phyloP scores from a whole-genome alignment of 2,329 filamentous ascomycete genomes.

The Exophiala dermatitidis region DNA sequence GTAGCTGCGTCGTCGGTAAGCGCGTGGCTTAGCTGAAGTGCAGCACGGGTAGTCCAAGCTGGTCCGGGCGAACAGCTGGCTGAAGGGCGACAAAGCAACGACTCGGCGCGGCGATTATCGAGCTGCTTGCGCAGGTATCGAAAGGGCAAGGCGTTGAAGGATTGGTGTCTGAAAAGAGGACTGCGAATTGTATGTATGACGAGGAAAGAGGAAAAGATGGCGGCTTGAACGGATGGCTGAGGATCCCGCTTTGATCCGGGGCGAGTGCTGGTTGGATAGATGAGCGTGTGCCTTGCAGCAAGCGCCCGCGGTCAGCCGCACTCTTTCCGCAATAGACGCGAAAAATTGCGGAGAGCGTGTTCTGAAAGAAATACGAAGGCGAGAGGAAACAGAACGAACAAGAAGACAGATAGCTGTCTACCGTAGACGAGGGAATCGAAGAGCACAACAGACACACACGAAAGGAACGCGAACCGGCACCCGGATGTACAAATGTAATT shows the following conservation, averaged over 20 bases:
- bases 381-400: not conserved
- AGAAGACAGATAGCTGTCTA: not conserved
- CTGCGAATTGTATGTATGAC: conserved; percentile 11
- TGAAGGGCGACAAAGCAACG: not conserved
- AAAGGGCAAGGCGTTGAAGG: not conserved
- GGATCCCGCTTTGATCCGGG: conserved; percentile 18
- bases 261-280: conserved; percentile 11
- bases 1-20: not conserved
- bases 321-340: not conserved
- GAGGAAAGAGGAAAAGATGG: conserved; percentile 1
- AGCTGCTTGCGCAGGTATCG: not conserved
- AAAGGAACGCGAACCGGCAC: not conserved
- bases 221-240: conserved; percentile 12
- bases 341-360: conserved; percentile 5
- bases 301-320: conserved; percentile 15
- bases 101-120: not conserved
- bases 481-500: not conserved
- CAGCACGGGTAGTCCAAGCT: not conserved
- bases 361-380: not conserved
- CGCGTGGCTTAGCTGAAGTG: conserved; percentile 11
- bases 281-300: conserved; percentile 20
- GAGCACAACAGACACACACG: not conserved
- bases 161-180: conserved; percentile 1
- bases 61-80: not conserved
- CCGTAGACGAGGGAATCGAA: not conserved